Percentiles rank a stretch among this genome's conserved stretches.
Conservation (phyloP, 495 filamentous ascomycete genomes). For the Aspergillus sparsus region DNA sequence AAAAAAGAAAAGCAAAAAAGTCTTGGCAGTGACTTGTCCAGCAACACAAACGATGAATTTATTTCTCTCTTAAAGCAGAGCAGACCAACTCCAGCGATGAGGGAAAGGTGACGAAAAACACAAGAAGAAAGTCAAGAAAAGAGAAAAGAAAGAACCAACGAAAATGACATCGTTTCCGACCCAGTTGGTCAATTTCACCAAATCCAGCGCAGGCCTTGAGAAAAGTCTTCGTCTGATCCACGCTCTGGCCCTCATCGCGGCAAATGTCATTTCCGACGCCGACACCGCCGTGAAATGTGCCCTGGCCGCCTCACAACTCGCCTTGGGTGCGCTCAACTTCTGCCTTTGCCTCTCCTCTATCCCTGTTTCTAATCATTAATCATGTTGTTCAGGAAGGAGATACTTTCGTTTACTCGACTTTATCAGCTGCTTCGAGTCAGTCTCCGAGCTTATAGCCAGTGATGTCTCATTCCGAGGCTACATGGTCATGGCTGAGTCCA, state of each 20-base stretch:
- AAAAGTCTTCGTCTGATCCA: slow-evolving; percentile 17
- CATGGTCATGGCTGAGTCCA: slow-evolving; percentile 7
- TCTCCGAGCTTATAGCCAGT: background rate
- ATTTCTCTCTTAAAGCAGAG: too few species aligned
- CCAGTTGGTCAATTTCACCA: slow-evolving; percentile 13
- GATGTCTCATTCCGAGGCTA: background rate
- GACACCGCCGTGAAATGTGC: slow-evolving; percentile 7
- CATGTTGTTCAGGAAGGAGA: slow-evolving; percentile 3
- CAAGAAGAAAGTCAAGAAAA: too few species aligned
- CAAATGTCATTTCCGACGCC: background rate
- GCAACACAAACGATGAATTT: too few species aligned
- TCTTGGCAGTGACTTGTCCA: too few species aligned
- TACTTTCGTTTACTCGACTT: slow-evolving; percentile 20
- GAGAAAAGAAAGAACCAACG: too few species aligned
- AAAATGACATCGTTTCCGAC: too few species aligned
- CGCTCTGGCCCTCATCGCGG: slow-evolving; percentile 2
- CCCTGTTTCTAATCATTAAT: background rate
- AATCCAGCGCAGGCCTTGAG: slow-evolving; percentile 11
- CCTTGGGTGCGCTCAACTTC: slow-evolving; percentile 2
- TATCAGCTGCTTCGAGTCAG: slow-evolving; percentile 15
- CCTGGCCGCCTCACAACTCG: slow-evolving; percentile 3
- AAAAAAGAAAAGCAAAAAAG: too few species aligned
- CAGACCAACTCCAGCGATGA: too few species aligned
- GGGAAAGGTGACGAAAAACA: too few species aligned
- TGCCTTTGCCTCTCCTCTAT: background rate